A percentile compares a stretch with the other conserved stretches of the same genome.
Evolutionary conservation across 352 stramenopile species (phyloP).

Genomic region (Albugo candida): DNA sequence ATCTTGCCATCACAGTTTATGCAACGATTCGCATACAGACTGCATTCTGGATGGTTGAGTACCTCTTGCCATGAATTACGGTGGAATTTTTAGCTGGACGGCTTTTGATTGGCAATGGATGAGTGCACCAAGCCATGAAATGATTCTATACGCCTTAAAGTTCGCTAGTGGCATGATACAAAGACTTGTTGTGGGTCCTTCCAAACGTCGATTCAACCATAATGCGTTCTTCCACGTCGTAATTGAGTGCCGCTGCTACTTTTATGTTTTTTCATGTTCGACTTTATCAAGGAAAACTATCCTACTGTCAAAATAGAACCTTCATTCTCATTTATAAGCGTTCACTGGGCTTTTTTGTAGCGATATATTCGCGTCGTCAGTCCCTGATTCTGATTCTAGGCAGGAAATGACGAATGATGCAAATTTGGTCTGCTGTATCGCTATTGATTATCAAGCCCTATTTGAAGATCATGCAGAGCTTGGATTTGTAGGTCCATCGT

Average conservation of each 20-base stretch:
- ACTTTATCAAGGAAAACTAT: no score
- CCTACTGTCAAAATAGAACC: no score
- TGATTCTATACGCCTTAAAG: slow-evolving; percentile 67
- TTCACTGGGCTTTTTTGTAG: no score
- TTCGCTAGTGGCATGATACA: slow-evolving; percentile 58
- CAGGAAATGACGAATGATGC: no score
- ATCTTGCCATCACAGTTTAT: slow-evolving; percentile 53
- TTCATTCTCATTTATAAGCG: no score
- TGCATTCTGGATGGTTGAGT: slow-evolving; percentile 63
- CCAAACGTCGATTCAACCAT: slow-evolving; percentile 76
- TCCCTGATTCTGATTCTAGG: no score
- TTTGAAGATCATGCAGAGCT: no score
- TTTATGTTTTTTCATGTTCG: slow-evolving; percentile 72
- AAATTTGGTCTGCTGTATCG: no score
- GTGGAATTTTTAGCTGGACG: slow-evolving; percentile 45
- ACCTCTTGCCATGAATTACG: slow-evolving; percentile 70
- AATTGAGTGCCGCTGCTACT: slow-evolving; percentile 56
- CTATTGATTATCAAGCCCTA: no score
- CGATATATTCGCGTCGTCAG: no score
- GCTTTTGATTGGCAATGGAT: slow-evolving; percentile 66
- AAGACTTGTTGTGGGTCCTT: slow-evolving; percentile 56
- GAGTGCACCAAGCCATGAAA: slow-evolving; percentile 56
- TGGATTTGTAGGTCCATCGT: no score
- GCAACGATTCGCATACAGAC: slow-evolving; percentile 69
- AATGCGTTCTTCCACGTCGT: slow-evolving; percentile 75